Conservation (phyloP, 805 yeast genomes). For the Danielia reshetovae region DNA sequence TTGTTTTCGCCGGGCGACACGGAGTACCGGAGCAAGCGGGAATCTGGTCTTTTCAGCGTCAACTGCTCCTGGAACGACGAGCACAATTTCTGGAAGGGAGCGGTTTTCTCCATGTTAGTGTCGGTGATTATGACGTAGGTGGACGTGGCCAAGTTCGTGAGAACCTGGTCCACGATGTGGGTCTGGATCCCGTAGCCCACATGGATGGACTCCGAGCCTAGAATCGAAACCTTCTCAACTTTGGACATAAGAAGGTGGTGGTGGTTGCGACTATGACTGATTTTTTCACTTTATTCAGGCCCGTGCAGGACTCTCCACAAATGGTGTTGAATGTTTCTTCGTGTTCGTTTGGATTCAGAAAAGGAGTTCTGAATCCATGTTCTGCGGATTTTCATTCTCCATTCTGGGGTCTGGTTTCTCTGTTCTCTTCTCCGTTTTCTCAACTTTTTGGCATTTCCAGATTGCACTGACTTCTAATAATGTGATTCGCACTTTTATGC, state of each 20-base stretch:
- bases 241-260: constrained; percentile 12
- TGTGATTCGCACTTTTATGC: too few species aligned
- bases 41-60: constrained; percentile 36
- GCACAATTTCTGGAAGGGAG: constrained; percentile 50
- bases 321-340: too few species aligned
- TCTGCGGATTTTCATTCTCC: too few species aligned
- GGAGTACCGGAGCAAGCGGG: constrained; percentile 68
- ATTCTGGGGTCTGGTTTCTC: too few species aligned
- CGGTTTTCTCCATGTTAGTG: constrained; percentile 66
- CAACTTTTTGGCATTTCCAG: too few species aligned
- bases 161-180: constrained; percentile 67
- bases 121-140: constrained; percentile 93
- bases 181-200: constrained; percentile 80
- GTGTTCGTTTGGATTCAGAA: too few species aligned
- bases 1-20: constrained; percentile 93
- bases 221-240: constrained; percentile 60
- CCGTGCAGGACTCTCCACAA: too few species aligned
- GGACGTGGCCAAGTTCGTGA: constrained; percentile 65
- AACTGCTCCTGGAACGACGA: constrained; percentile 39
- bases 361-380: too few species aligned
- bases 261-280: constrained; percentile 3
- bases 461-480: too few species aligned
- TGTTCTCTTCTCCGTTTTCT: too few species aligned
- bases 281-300: not conserved
- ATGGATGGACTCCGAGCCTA: constrained; percentile 81